phyloP scores from a whole-genome alignment of 2,329 filamentous ascomycete genomes.

The Hawksworthiomyces lignivorus region DNA sequence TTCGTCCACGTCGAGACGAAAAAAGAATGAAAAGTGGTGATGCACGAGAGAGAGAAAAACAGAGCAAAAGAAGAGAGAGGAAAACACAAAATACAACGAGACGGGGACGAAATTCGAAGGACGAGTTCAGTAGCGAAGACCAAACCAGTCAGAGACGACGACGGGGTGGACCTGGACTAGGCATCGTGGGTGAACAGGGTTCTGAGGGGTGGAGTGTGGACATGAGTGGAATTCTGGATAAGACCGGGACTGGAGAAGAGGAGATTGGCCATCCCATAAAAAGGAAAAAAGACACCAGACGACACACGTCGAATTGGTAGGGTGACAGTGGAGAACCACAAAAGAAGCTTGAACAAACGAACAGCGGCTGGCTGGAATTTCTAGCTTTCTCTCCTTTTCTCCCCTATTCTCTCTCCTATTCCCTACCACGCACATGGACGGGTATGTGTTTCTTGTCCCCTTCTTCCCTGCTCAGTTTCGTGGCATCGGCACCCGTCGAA shows the following conservation, averaged over 20 bases:
- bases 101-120: not conserved
- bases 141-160: slow-evolving; percentile 6
- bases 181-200: slow-evolving; percentile 9
- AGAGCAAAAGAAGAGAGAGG: not conserved
- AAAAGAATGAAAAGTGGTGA: slow-evolving; percentile 1
- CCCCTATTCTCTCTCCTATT: too few species aligned
- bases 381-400: not conserved
- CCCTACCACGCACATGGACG: too few species aligned
- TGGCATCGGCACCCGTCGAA: too few species aligned
- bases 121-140: too few species aligned
- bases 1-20: too few species aligned
- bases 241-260: slow-evolving; percentile 6
- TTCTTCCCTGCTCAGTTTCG: too few species aligned
- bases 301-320: too few species aligned
- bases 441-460: too few species aligned
- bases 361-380: too few species aligned
- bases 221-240: not conserved
- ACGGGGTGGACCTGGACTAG: slow-evolving; percentile 5
- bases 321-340: too few species aligned
- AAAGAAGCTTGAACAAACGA: too few species aligned
- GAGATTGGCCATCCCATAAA: slow-evolving; percentile 2
- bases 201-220: not conserved
- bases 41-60: slow-evolving; percentile 2
- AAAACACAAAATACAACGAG: not conserved
- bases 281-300: not conserved